Evolutionary conservation across 164 flowering plant species (phyloP).

Genomic region (Chimonanthus praecox): DNA sequence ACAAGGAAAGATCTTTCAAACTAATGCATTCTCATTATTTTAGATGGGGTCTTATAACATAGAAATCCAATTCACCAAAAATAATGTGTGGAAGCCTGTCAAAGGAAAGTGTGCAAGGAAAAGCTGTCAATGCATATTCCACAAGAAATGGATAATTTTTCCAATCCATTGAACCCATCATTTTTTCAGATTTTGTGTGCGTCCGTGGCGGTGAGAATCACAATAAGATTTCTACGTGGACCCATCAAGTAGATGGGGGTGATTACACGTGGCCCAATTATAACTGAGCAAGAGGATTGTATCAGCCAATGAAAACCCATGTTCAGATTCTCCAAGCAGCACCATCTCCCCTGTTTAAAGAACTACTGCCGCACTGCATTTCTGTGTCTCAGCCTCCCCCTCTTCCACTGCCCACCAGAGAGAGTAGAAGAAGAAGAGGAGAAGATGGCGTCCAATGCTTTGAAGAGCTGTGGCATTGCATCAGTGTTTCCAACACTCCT

Average conservation of each 20-base stretch:
- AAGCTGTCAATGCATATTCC: too few relatives aligned
- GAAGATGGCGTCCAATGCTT: constrained; percentile 59
- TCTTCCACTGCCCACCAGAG: background rate
- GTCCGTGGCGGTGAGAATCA: too few relatives aligned
- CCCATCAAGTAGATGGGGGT: constrained; percentile 12
- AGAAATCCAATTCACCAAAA: too few relatives aligned
- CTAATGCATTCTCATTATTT: too few relatives aligned
- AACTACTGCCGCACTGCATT: background rate
- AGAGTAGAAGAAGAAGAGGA: background rate
- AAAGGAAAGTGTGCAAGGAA: too few relatives aligned
- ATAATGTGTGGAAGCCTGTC: too few relatives aligned
- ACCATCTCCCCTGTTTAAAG: constrained; percentile 4
- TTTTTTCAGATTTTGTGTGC: too few relatives aligned
- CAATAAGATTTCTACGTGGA: too few relatives aligned
- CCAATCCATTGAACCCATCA: too few relatives aligned
- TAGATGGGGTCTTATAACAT: too few relatives aligned
- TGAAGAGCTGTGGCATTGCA: constrained; percentile 77
- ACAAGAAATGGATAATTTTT: too few relatives aligned
- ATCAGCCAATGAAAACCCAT: constrained; percentile 52
- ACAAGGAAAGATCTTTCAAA: too few relatives aligned
- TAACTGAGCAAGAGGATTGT: constrained; percentile 4
- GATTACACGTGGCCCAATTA: constrained; percentile 49
- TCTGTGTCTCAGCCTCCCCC: constrained; percentile 1
- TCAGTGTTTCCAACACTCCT: constrained; percentile 61
- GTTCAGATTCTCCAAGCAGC: constrained; percentile 52